These are phyloP conservation scores for Rosa persica DNA, from an alignment of 306 rosid genomes.

Conservation along the genomic window DNA sequence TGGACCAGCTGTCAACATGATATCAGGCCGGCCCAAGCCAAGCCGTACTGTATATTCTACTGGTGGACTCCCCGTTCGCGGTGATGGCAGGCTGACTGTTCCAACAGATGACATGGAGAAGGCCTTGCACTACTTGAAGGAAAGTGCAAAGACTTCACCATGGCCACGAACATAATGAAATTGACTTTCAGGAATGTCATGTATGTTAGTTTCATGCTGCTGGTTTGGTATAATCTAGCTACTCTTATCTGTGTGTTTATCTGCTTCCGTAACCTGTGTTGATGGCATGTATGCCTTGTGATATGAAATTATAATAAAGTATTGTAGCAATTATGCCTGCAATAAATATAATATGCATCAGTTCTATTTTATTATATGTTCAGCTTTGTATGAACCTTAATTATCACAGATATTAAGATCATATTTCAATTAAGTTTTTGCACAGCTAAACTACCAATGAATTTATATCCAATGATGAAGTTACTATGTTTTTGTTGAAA, in stretches of 20 bases:
- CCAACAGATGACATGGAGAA: constrained; percentile 42
- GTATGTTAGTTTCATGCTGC: neutral
- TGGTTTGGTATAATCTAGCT: neutral
- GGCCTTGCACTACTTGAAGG: constrained; percentile 29
- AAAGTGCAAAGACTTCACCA: constrained; percentile 26
- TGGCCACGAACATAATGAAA: constrained; percentile 6
- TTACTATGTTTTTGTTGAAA: too few species aligned
- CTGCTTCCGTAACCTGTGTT: constrained; percentile 3
- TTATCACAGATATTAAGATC: too few species aligned
- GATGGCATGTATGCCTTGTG: constrained; percentile 3
- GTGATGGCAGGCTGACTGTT: constrained; percentile 31
- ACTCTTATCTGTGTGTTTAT: neutral
- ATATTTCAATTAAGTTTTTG: too few species aligned
- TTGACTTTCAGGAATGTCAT: neutral
- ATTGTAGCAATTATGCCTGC: neutral
- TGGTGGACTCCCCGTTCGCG: constrained; percentile 17
- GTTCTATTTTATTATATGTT: neutral
- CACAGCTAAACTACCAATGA: too few species aligned
- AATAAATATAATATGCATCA: neutral
- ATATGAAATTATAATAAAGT: neutral
- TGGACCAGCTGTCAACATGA: neutral
- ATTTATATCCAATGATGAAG: too few species aligned
- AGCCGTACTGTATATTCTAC: constrained; percentile 15
- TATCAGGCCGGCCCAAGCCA: constrained; percentile 17
- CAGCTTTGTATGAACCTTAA: too few species aligned